A percentile compares a stretch with the other conserved stretches of the same genome.
Evolutionary conservation across 2,329 filamentous ascomycete species (phyloP).

Genomic region (Phaeosphaeria sp.): DNA sequence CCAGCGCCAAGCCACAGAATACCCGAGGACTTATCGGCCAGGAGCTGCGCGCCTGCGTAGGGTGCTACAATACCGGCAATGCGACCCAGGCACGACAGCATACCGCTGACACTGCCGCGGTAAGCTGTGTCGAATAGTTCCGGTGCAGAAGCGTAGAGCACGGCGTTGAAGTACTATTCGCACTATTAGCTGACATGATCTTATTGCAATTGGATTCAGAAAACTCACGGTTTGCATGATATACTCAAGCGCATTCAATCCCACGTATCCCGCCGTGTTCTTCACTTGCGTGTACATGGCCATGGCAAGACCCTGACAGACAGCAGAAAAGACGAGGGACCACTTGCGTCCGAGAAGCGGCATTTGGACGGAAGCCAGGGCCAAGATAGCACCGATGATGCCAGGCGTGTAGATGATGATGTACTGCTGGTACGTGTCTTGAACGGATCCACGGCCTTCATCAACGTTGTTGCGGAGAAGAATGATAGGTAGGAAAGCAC

Average conservation of each 20-base stretch:
- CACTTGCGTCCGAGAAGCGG: conserved; percentile 37
- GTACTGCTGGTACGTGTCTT: conserved; percentile 37
- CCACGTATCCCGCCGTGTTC: conserved; percentile 33
- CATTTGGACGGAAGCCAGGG: conserved; percentile 32
- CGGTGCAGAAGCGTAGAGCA: conserved; percentile 37
- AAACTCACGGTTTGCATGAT: conserved; percentile 39
- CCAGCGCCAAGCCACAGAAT: conserved; percentile 39
- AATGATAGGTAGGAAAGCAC: conserved; percentile 35
- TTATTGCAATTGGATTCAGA: rapidly evolving
- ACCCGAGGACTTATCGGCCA: conserved; percentile 27
- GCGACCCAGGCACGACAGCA: conserved; percentile 36
- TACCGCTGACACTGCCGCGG: conserved; percentile 38
- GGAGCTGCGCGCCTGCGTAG: conserved; percentile 32
- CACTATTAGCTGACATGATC: not conserved
- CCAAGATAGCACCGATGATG: conserved; percentile 32
- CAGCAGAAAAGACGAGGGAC: conserved; percentile 36
- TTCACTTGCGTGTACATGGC: conserved; percentile 40
- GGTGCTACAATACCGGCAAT: conserved; percentile 38
- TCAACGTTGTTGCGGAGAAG: conserved; percentile 38
- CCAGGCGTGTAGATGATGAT: conserved; percentile 39
- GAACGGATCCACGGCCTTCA: conserved; percentile 26
- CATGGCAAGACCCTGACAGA: conserved; percentile 37
- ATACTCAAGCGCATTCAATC: conserved; percentile 38
- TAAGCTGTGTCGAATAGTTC: conserved; percentile 38
- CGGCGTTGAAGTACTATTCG: conserved; percentile 36